A percentile compares a stretch with the other conserved stretches of the same genome.
These are phyloP conservation scores for Heliamphora exappendiculata DNA, from an alignment of 148 eudicot genomes.

Conservation along the genomic window DNA sequence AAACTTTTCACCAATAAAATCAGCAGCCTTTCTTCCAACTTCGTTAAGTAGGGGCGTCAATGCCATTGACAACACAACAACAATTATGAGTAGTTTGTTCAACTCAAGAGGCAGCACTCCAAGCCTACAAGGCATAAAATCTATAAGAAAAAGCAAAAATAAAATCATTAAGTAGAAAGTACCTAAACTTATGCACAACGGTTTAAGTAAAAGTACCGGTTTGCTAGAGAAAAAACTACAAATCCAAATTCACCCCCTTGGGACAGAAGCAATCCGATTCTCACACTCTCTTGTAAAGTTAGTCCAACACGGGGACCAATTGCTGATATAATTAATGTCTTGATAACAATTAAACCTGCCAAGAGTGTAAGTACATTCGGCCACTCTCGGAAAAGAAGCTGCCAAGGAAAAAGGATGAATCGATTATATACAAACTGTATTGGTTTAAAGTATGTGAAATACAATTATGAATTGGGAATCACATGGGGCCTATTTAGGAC, in stretches of 20 bases:
- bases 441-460: not conserved
- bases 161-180: not conserved
- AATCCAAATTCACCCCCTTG: constrained; percentile 99
- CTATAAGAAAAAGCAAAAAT: constrained; percentile 8
- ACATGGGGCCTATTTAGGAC: not conserved
- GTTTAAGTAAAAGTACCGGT: constrained; percentile 40
- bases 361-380: constrained; percentile 85
- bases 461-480: not conserved
- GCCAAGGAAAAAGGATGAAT: constrained; percentile 24
- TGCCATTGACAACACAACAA: constrained; percentile 96
- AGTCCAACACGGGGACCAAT: constrained; percentile 98
- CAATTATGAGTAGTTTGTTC: constrained; percentile 93
- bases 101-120: constrained; percentile 96
- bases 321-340: constrained; percentile 83
- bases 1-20: constrained; percentile 56
- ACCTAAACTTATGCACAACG: not conserved
- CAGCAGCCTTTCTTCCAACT: constrained; percentile 81
- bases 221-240: constrained; percentile 92
- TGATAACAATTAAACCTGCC: constrained; percentile 81
- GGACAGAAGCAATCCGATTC: constrained; percentile 89
- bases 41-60: constrained; percentile 87
- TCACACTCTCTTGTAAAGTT: constrained; percentile 74
- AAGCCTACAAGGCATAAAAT: constrained; percentile 48
- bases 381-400: constrained; percentile 92
- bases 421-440: not conserved